Conservation (phyloP, 2,329 filamentous ascomycete species). For the Chrysosphaeria jannelii region DNA sequence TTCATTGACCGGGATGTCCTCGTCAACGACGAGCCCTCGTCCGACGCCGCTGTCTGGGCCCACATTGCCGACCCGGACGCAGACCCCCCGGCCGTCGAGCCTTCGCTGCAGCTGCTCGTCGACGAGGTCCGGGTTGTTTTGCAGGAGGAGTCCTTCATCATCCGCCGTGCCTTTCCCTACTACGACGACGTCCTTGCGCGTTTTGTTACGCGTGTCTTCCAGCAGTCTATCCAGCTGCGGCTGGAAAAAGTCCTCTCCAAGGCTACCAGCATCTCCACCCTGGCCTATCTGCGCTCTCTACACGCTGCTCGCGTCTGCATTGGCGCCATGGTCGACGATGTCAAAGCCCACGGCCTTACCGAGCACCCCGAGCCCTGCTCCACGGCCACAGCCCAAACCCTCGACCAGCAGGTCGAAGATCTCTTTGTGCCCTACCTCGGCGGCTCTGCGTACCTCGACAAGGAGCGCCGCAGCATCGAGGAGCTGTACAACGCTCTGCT, state of each 20-base stretch:
- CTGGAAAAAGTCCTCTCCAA: slow-evolving; percentile 91
- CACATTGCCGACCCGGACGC: slow-evolving; percentile 79
- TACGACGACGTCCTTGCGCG: slow-evolving; percentile 81
- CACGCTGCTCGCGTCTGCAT: slow-evolving; percentile 84
- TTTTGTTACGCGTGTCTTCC: slow-evolving; percentile 86
- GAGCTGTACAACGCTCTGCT: slow-evolving; percentile 71
- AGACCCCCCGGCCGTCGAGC: slow-evolving; percentile 72
- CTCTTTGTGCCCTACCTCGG: slow-evolving; percentile 42
- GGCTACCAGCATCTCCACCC: slow-evolving; percentile 64
- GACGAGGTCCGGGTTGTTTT: slow-evolving; percentile 90
- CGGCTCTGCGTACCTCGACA: slow-evolving; percentile 38
- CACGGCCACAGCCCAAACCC: slow-evolving; percentile 48
- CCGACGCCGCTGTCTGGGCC: slow-evolving; percentile 60
- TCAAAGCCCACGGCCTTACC: slow-evolving; percentile 80
- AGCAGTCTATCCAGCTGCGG: slow-evolving; percentile 90
- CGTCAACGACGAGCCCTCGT: slow-evolving; percentile 55
- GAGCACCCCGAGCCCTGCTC: slow-evolving; percentile 84
- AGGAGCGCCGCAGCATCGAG: slow-evolving; percentile 38
- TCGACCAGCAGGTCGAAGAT: slow-evolving; percentile 48
- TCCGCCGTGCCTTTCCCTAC: slow-evolving; percentile 85
- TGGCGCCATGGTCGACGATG: slow-evolving; percentile 58
- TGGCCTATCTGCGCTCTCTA: slow-evolving; percentile 70
- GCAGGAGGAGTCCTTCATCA: slow-evolving; percentile 90
- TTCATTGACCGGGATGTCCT: slow-evolving; percentile 92
- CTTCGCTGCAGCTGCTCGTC: slow-evolving; percentile 66